These are phyloP conservation scores for Stenocarpella maydis DNA, from an alignment of 2,329 filamentous ascomycete genomes.

Conservation along the genomic window DNA sequence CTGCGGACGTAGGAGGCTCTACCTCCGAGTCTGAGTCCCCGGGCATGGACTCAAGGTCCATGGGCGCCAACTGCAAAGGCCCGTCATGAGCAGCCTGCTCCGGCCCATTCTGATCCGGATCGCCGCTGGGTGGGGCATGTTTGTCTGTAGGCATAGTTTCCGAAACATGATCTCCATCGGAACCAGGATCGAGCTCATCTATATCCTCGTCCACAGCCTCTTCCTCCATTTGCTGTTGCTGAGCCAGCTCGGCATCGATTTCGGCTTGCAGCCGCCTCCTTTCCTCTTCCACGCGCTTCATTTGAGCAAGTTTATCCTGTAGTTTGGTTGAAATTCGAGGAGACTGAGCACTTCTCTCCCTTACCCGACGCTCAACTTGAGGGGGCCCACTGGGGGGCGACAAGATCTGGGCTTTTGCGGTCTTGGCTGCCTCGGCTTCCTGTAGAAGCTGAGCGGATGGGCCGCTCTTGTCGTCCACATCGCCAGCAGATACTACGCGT, in stretches of 20 bases:
- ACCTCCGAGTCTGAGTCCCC: conserved; percentile 1
- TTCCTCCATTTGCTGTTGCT: conserved; percentile 39
- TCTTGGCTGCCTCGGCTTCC: conserved; percentile 39
- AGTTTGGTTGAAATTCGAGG: conserved; percentile 50
- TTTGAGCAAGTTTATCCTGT: conserved; percentile 55
- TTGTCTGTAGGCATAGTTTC: neutral
- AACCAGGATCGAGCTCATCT: conserved; percentile 44
- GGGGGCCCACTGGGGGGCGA: neutral
- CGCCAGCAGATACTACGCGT: conserved; percentile 37
- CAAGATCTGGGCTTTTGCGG: conserved; percentile 40
- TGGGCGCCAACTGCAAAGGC: conserved; percentile 31
- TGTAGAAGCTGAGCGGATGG: conserved; percentile 40
- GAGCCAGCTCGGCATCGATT: conserved; percentile 47
- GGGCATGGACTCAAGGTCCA: conserved; percentile 37
- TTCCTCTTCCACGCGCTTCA: conserved; percentile 56
- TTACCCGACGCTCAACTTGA: conserved; percentile 42
- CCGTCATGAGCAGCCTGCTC: neutral
- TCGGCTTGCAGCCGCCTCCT: conserved; percentile 60
- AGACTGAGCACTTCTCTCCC: conserved; percentile 50
- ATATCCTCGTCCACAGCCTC: conserved; percentile 37
- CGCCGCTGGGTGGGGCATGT: neutral
- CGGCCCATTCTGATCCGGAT: neutral
- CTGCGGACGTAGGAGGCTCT: neutral
- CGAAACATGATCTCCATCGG: conserved; percentile 46
- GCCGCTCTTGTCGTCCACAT: conserved; percentile 36